Conservation (phyloP, 2,329 filamentous ascomycete species). For the Lachnellula suecica region DNA sequence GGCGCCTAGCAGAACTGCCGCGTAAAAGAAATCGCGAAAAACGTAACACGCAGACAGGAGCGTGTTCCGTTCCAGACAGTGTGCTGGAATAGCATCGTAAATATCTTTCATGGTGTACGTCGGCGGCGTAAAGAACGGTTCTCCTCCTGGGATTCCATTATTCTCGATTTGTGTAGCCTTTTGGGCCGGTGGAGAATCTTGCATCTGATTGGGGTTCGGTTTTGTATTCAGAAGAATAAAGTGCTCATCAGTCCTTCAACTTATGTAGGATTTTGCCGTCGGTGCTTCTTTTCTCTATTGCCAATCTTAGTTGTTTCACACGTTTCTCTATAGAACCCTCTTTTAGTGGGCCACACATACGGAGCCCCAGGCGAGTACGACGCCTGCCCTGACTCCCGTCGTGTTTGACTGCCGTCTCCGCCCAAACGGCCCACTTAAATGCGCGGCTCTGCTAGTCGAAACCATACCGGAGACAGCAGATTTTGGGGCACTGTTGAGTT, state of each 20-base stretch:
- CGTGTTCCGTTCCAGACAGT: constrained; percentile 60
- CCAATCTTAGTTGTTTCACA: neutral
- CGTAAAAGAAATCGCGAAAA: constrained; percentile 53
- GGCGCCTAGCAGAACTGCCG: constrained; percentile 46
- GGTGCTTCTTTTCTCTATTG: neutral
- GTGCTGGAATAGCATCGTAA: constrained; percentile 51
- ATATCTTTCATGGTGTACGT: constrained; percentile 33
- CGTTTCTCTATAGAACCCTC: neutral
- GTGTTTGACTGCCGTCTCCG: neutral
- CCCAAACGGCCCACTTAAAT: neutral
- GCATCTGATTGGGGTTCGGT: neutral
- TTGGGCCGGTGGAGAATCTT: neutral
- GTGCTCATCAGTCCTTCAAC: too few relatives aligned
- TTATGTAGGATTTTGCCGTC: neutral
- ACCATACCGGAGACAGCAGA: neutral
- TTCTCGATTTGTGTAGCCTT: neutral
- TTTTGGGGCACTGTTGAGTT: too few relatives aligned
- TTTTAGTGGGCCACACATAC: neutral
- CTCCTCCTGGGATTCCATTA: neutral
- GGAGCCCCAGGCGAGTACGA: neutral
- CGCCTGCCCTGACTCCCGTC: neutral
- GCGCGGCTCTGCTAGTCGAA: neutral
- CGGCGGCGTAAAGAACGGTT: constrained; percentile 23
- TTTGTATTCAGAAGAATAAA: neutral
- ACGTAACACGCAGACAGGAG: constrained; percentile 54